Percentiles rank a stretch among this genome's conserved stretches.
These are phyloP conservation scores for Forsythia viridissima DNA, from an alignment of 257 asterid species.

Conservation along the genomic window DNA sequence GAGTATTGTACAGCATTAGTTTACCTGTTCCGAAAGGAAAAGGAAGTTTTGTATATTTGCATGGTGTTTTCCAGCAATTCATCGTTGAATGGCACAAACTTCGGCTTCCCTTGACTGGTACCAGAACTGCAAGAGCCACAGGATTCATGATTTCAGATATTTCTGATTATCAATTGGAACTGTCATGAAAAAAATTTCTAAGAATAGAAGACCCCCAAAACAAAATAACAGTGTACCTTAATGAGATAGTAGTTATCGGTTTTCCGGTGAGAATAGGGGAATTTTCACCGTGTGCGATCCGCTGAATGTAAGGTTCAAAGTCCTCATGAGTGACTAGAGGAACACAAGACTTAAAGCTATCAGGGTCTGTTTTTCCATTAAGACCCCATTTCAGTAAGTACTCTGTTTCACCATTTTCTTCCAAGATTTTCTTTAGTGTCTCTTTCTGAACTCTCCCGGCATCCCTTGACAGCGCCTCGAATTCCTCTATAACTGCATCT, in stretches of 20 bases:
- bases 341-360: constrained; percentile 57
- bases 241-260: constrained; percentile 80
- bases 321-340: constrained; percentile 76
- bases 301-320: constrained; percentile 77
- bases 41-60: constrained; percentile 88
- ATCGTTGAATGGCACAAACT: constrained; percentile 97
- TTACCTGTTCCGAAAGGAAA: constrained; percentile 87
- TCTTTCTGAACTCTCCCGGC: constrained; percentile 76
- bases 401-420: constrained; percentile 78
- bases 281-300: constrained; percentile 73
- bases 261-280: constrained; percentile 67
- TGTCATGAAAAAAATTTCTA: background rate
- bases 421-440: constrained; percentile 68
- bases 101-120: constrained; percentile 96
- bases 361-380: constrained; percentile 68
- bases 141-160: background rate
- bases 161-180: no score
- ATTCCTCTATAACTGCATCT: constrained; percentile 64
- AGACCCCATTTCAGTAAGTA: constrained; percentile 75
- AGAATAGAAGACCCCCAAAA: no score
- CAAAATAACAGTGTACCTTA: constrained; percentile 49
- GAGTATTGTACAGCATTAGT: background rate
- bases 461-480: constrained; percentile 65
- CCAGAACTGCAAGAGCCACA: constrained; percentile 74
- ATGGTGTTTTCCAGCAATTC: constrained; percentile 84